These are phyloP conservation scores for Cryptosporidium ubiquitum DNA, from an alignment of 169 alveolate genomes.

Conservation along the genomic window DNA sequence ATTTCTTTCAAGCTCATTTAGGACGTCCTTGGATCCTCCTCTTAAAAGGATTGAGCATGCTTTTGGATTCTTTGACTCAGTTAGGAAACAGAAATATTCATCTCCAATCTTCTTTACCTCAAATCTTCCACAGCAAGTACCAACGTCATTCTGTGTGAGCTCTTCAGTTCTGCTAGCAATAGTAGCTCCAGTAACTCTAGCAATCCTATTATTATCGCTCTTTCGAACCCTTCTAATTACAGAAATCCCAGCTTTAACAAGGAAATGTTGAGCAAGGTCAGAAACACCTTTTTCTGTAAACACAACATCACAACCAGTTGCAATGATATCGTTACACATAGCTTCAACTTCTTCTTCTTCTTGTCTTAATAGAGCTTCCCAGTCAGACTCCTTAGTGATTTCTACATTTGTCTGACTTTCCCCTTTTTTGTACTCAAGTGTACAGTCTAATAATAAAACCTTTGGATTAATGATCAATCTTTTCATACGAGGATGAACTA, in stretches of 20 bases:
- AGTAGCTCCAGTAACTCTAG: slow-evolving; percentile 96
- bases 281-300: slow-evolving; percentile 98
- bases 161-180: slow-evolving; percentile 98
- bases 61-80: slow-evolving; percentile 92
- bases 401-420: slow-evolving; percentile 97
- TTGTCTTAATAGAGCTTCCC: slow-evolving; percentile 92
- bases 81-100: slow-evolving; percentile 86
- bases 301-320: slow-evolving; percentile 95
- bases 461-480: slow-evolving; percentile 93
- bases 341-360: slow-evolving; percentile 97
- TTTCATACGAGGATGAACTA: slow-evolving; percentile 98
- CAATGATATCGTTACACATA: slow-evolving; percentile 95
- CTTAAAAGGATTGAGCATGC: slow-evolving; percentile 98
- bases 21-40: slow-evolving; percentile 99
- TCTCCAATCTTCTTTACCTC: slow-evolving; percentile 94
- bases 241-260: slow-evolving; percentile 93
- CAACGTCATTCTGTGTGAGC: slow-evolving; percentile 91
- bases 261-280: slow-evolving; percentile 96
- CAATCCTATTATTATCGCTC: slow-evolving; percentile 97
- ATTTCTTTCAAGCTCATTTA: slow-evolving; percentile 96
- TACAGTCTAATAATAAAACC: slow-evolving; percentile 94
- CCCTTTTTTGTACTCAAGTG: slow-evolving; percentile 98
- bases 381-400: slow-evolving; percentile 95
- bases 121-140: slow-evolving; percentile 95
- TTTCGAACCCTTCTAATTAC: slow-evolving; percentile 93